phyloP scores from a whole-genome alignment of 768 basidiomycete species.

The Gloeostereum incarnatum region DNA sequence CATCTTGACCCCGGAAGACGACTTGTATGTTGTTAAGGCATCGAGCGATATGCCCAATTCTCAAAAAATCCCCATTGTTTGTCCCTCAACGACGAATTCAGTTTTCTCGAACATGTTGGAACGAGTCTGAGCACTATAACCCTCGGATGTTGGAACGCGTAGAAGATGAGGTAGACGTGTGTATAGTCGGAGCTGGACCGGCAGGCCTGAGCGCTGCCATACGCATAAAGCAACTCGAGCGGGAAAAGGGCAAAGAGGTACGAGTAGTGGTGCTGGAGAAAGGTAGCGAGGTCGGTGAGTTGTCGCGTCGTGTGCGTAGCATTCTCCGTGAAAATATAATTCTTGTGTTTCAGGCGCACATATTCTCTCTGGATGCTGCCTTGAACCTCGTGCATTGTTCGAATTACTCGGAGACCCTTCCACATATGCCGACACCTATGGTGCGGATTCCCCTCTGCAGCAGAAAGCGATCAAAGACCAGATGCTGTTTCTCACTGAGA shows the following conservation, averaged over 20 bases:
- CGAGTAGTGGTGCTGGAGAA: constrained; percentile 95
- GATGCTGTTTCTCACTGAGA: constrained; percentile 82
- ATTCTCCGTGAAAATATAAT: neutral
- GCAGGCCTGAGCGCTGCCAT: constrained; percentile 96
- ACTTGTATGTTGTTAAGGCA: neutral
- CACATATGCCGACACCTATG: constrained; percentile 5
- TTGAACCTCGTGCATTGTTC: constrained; percentile 86
- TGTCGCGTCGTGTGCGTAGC: too few relatives aligned
- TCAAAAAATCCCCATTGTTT: too few relatives aligned
- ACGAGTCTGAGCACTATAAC: constrained; percentile 24
- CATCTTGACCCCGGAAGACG: neutral
- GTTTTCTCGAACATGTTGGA: neutral
- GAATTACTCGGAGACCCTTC: constrained; percentile 48
- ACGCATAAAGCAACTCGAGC: constrained; percentile 85
- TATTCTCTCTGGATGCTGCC: constrained; percentile 90
- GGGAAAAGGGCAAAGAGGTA: constrained; percentile 68
- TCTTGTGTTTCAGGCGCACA: constrained; percentile 61
- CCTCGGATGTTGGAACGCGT: constrained; percentile 64
- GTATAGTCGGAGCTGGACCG: constrained; percentile 94
- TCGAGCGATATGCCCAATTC: too few relatives aligned
- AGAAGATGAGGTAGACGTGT: constrained; percentile 92
- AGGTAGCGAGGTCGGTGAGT: constrained; percentile 83
- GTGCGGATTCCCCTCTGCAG: constrained; percentile 61
- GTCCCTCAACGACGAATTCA: neutral
- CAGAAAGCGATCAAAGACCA: constrained; percentile 68